Conservation (phyloP, 345 rosid genomes). For the Diplotaxis tenuifolia region DNA sequence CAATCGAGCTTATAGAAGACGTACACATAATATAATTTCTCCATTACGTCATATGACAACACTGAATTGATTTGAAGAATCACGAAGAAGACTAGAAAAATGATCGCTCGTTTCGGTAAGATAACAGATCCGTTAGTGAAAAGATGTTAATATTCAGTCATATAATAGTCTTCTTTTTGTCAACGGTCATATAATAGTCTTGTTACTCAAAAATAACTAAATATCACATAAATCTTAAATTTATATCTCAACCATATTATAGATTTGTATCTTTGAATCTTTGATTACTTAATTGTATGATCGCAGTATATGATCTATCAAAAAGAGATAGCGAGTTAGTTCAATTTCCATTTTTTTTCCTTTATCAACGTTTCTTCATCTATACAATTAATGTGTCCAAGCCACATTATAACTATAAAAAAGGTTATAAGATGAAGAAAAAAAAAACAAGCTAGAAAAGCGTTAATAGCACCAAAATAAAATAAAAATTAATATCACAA, state of each 20-base stretch:
- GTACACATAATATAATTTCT: background rate
- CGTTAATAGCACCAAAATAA: no score
- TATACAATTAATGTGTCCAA: no score
- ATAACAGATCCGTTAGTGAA: background rate
- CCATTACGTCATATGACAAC: slow-evolving; percentile 37
- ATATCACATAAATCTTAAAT: background rate
- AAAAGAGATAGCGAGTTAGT: background rate
- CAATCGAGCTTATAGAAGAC: slow-evolving; percentile 10
- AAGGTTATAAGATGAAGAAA: background rate
- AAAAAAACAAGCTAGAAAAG: background rate
- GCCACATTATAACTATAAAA: background rate
- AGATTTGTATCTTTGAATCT: background rate
- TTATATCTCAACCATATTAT: background rate
- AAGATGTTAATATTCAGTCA: background rate
- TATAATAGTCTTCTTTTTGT: no score
- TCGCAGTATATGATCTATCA: no score
- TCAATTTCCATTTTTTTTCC: background rate
- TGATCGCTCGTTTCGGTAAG: slow-evolving; percentile 1
- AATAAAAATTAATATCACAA: no score
- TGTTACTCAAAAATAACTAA: background rate
- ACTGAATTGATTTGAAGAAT: background rate
- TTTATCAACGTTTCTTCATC: background rate
- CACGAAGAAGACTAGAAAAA: background rate
- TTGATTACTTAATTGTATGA: background rate
- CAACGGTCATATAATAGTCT: no score